phyloP scores from a whole-genome alignment of 352 stramenopile genomes.

The Pythium dissimile region DNA sequence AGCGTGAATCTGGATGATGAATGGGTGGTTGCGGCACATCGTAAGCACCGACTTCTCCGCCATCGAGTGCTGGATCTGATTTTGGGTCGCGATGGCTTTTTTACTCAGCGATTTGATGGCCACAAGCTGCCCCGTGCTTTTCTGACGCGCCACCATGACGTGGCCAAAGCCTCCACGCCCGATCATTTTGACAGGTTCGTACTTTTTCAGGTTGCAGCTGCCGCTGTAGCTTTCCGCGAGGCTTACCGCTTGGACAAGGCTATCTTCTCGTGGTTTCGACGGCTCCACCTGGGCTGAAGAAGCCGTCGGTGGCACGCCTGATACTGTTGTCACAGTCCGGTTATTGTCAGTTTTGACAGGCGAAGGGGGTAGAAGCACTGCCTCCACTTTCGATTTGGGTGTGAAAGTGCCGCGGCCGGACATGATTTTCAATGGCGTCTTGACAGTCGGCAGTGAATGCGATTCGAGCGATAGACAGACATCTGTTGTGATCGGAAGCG shows the following conservation, averaged over 20 bases:
- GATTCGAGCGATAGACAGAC: slow-evolving; percentile 6
- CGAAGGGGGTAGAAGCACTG: not conserved
- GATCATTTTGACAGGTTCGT: slow-evolving; percentile 79
- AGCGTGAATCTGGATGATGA: slow-evolving; percentile 88
- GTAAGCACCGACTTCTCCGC: slow-evolving; percentile 85
- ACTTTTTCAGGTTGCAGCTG: slow-evolving; percentile 69
- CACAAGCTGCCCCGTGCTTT: slow-evolving; percentile 49
- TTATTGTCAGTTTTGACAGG: not conserved
- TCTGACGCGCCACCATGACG: slow-evolving; percentile 72
- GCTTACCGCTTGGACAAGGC: slow-evolving; percentile 64
- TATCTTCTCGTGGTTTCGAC: slow-evolving; percentile 30
- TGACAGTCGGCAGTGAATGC: not conserved
- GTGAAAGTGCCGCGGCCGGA: not conserved
- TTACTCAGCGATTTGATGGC: slow-evolving; percentile 86
- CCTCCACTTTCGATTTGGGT: not conserved
- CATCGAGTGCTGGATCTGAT: slow-evolving; percentile 85
- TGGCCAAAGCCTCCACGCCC: slow-evolving; percentile 85
- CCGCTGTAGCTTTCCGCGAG: slow-evolving; percentile 81
- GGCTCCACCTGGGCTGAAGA: not conserved
- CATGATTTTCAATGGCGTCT: slow-evolving; percentile 2
- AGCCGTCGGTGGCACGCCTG: not conserved
- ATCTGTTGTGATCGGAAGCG: not conserved
- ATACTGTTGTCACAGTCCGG: not conserved
- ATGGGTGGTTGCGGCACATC: slow-evolving; percentile 87
- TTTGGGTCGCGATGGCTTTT: slow-evolving; percentile 65